These are phyloP conservation scores for Aegilops sharonensis DNA, from an alignment of 176 grass and related monocot species.

Conservation along the genomic window DNA sequence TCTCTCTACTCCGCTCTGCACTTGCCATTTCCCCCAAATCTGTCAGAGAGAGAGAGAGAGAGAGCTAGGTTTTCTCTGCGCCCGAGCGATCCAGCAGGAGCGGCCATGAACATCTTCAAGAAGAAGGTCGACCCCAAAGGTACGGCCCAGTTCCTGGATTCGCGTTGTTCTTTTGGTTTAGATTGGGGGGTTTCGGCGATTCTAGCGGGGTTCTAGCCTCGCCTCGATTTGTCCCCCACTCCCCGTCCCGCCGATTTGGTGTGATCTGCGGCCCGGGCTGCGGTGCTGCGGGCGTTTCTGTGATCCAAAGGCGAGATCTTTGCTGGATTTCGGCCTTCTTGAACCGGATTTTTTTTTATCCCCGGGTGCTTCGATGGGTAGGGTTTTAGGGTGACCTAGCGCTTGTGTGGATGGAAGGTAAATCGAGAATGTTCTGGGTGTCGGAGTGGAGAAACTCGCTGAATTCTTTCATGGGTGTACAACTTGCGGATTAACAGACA, in stretches of 20 bases:
- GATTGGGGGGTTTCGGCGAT: neutral
- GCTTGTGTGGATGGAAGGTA: neutral
- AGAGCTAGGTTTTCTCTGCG: neutral
- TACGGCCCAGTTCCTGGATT: slow-evolving; percentile 29
- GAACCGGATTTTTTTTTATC: neutral
- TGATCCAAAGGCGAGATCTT: slow-evolving; percentile 6
- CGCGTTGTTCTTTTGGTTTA: neutral
- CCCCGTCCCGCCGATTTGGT: neutral
- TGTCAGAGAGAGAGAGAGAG: neutral
- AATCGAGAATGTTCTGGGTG: neutral
- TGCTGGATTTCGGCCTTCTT: slow-evolving; percentile 11
- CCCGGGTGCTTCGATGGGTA: neutral
- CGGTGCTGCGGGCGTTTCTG: neutral
- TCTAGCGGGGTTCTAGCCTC: neutral
- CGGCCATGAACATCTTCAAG: slow-evolving; percentile 93
- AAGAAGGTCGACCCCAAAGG: slow-evolving; percentile 97
- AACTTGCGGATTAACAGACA: neutral
- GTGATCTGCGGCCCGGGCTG: neutral
- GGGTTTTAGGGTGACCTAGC: slow-evolving; percentile 14
- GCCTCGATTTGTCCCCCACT: neutral
- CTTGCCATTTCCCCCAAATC: slow-evolving; percentile 19
- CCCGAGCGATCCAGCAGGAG: slow-evolving; percentile 3
- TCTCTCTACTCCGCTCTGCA: neutral
- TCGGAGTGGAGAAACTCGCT: neutral
- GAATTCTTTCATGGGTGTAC: neutral